Evolutionary conservation across 768 basidiomycete species (phyloP).

Genomic region (Leucocoprinus sp.): DNA sequence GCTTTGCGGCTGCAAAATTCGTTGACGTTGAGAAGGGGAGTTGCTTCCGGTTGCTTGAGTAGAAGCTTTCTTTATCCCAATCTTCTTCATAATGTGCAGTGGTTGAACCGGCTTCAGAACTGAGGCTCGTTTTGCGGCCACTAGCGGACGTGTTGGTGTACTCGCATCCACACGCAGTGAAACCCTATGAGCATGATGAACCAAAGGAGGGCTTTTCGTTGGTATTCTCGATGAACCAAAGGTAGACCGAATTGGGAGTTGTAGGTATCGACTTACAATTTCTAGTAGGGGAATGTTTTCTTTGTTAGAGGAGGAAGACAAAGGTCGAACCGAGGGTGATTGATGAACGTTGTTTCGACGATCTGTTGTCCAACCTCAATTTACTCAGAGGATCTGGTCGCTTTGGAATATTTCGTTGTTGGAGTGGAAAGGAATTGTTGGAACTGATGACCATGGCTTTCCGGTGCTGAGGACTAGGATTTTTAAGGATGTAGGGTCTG

Average conservation of each 20-base stretch:
- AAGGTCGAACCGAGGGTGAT: background rate
- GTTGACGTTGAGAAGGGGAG: background rate
- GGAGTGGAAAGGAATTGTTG: too few species aligned
- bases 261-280: background rate
- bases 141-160: background rate
- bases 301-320: background rate
- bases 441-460: background rate
- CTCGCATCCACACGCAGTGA: background rate
- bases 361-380: background rate
- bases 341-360: background rate
- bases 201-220: background rate
- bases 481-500: background rate
- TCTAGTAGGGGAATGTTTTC: background rate
- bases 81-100: constrained; percentile 4
- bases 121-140: background rate
- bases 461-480: background rate
- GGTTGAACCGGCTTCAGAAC: background rate
- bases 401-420: background rate
- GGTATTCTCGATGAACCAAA: background rate
- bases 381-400: background rate
- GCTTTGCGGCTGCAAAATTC: background rate
- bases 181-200: background rate
- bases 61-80: background rate
- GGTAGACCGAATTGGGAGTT: background rate
- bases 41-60: too few species aligned